Evolutionary conservation across 371 early-diverging fungal genomes (phyloP), one percentile per base, ranked within the genome.

Genomic region (Nematocida parisii): DNA sequence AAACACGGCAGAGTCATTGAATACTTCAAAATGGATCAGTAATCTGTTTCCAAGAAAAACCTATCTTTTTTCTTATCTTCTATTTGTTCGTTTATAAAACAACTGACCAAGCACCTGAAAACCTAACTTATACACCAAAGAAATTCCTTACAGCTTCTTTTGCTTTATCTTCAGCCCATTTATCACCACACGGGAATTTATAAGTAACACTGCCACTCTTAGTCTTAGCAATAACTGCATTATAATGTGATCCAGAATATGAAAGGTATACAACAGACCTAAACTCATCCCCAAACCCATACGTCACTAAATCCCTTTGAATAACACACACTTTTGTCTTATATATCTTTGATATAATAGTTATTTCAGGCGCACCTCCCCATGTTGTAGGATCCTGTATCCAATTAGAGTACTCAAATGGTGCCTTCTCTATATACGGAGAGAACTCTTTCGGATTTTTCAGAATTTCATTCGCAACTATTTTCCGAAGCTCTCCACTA

Each of bases 301-400:
- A 45, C 5, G 20, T 5, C 56, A 13, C 15, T 46, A 71, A 56
- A 24, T 7, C 22, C 4, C 15, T 40, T 22, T 77, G 71, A 33
- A 77, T 77, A 11, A 77, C 80, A 22, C 71, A 57, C 11, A 77
- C 71, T 60, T 54, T 77, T 6, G 80, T 77, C 33, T 40, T 39
- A 56, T 77, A 77, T 20, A 77, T 70, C 42, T 67, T 68, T 33
- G 80, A 66, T 39, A 77, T 77, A 9, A 77, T 50, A 11, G 61
- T 67, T 57, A 77, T 77, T 57, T 77, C 80, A 52, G 80, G 18
- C 1, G 80, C 80, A 20, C 80, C 80, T 44, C 80, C 80, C 80
- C 80, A 77, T 9, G 61, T 77, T 6, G 70, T 45, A 18, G 70
- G 67, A 11, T 67, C 18, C 0, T 45, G 4, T 33, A 77, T 77